Evolutionary conservation across 306 rosid genomes (phyloP).

Genomic region (Citrullus colocynthis): DNA sequence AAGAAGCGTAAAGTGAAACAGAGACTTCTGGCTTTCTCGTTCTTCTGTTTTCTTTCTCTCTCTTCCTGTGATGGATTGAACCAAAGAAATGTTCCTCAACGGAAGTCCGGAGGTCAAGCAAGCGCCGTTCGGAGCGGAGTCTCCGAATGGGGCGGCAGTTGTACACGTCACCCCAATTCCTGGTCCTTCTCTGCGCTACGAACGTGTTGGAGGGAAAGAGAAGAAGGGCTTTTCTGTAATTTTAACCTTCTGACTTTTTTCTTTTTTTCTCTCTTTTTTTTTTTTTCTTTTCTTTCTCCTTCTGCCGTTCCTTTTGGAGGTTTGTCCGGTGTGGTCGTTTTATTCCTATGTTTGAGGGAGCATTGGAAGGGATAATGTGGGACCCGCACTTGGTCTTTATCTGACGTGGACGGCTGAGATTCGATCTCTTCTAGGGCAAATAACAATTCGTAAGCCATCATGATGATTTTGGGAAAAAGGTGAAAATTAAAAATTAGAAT

Average conservation of each 20-base stretch:
- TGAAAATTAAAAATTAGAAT: not conserved
- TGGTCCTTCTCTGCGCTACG: slow-evolving; percentile 13
- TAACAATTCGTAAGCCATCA: not conserved
- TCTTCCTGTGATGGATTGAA: slow-evolving; percentile 25
- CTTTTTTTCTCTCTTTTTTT: too few relatives aligned
- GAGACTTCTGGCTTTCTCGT: not conserved
- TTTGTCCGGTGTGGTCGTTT: slow-evolving; percentile 3
- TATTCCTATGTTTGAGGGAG: not conserved
- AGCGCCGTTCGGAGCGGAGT: slow-evolving; percentile 41
- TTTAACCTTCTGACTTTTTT: slow-evolving; percentile 5
- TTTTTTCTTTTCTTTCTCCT: not conserved
- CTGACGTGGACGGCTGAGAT: not conserved
- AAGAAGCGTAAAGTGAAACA: not conserved
- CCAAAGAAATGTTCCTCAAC: slow-evolving; percentile 34
- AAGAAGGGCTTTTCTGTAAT: slow-evolving; percentile 8
- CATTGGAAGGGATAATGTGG: not conserved
- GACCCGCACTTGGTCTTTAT: not conserved
- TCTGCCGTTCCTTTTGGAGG: not conserved
- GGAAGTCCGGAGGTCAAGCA: slow-evolving; percentile 24
- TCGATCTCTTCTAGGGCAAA: not conserved
- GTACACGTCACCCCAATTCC: slow-evolving; percentile 31
- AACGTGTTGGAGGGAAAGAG: slow-evolving; percentile 43
- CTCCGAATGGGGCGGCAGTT: slow-evolving; percentile 29
- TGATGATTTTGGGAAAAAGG: not conserved
- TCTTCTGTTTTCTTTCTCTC: slow-evolving; percentile 6